A percentile compares a stretch with the other conserved stretches of the same genome.
Evolutionary conservation across 352 stramenopile species (phyloP).

Genomic region (Globisporangium acanthophoron): DNA sequence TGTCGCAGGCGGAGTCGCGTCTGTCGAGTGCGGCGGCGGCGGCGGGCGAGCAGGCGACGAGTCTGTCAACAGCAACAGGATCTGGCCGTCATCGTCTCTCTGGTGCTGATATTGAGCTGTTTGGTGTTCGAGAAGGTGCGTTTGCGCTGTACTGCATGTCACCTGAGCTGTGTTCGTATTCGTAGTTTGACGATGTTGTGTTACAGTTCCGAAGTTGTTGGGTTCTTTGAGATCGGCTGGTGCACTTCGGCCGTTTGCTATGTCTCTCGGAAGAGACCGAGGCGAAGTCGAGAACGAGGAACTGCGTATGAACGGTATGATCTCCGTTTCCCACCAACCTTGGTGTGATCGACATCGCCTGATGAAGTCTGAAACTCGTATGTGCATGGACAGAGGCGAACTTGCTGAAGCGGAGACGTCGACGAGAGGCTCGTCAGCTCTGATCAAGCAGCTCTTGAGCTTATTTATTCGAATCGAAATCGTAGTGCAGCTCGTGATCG

Average conservation of each 20-base stretch:
- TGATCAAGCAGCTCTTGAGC: neutral
- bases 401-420: conserved; percentile 28
- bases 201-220: neutral
- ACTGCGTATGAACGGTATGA: conserved; percentile 26
- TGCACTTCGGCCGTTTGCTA: conserved; percentile 9
- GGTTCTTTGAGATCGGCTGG: neutral
- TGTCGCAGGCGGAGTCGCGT: conserved; percentile 9
- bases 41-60: conserved; percentile 16
- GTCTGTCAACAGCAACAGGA: conserved; percentile 6
- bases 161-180: conserved; percentile 11
- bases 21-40: conserved; percentile 17
- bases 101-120: neutral
- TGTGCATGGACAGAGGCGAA: conserved; percentile 20
- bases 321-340: neutral
- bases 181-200: conserved; percentile 5
- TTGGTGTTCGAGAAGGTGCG: neutral
- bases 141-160: conserved; percentile 2
- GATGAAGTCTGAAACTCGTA: no score
- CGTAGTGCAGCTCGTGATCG: neutral
- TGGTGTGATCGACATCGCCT: neutral
- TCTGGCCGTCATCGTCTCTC: neutral
- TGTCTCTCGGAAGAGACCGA: conserved; percentile 23
- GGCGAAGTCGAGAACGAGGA: conserved; percentile 27
- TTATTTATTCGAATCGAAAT: conserved; percentile 1
- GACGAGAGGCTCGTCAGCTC: conserved; percentile 15